Conservation (phyloP, 1,139 yeast genomes). For the Candida frijolesensis region DNA sequence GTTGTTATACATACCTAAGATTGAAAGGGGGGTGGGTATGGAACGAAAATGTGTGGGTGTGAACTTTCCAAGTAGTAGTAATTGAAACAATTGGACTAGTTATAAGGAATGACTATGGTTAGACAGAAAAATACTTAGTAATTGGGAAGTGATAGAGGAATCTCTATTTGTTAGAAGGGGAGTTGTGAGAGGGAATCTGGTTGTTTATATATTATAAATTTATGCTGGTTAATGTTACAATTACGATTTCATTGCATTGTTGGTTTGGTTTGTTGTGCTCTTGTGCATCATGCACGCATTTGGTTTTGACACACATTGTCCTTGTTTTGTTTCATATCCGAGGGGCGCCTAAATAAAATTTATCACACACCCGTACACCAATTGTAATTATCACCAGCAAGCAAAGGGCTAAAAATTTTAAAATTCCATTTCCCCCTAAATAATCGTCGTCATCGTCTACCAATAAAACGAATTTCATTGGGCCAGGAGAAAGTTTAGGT, state of each 20-base stretch:
- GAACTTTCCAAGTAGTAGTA: constrained; percentile 2
- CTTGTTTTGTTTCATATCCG: not conserved
- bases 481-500: no score
- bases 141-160: not conserved
- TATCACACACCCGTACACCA: not conserved
- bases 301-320: not conserved
- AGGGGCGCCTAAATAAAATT: not conserved
- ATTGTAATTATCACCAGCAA: not conserved
- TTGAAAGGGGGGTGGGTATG: not conserved
- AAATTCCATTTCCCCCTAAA: not conserved
- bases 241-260: not conserved
- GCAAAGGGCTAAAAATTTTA: not conserved
- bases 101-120: constrained; percentile 5
- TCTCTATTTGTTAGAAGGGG: not conserved
- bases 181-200: constrained; percentile 2
- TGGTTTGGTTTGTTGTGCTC: not conserved
- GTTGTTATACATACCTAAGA: not conserved
- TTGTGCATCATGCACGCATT: constrained; percentile 1
- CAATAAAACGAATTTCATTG: no score
- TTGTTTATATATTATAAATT: constrained; percentile 1
- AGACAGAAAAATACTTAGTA: constrained; percentile 1
- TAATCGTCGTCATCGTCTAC: not conserved
- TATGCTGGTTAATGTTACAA: constrained; percentile 1
- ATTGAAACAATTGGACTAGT: not conserved
- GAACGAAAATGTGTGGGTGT: not conserved